Evolutionary conservation across 352 stramenopile genomes (phyloP).

Genomic region (Phytophthora brassicae): DNA sequence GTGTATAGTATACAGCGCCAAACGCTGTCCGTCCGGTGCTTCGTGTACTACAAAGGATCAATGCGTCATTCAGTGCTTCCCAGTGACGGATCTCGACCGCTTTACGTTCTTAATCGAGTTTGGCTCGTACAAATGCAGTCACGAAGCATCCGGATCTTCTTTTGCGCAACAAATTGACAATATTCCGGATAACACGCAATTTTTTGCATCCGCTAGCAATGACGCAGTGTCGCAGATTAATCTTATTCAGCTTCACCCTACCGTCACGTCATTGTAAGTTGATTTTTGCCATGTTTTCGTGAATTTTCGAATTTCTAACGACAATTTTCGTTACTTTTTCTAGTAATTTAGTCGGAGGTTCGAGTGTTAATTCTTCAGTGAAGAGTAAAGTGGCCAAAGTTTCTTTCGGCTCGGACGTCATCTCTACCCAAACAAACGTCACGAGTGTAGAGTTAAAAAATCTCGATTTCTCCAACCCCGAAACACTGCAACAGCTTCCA

Average conservation of each 20-base stretch:
- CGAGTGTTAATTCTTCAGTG: constrained; percentile 22
- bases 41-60: constrained; percentile 25
- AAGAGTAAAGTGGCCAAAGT: constrained; percentile 43
- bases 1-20: constrained; percentile 45
- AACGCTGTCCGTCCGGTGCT: constrained; percentile 26
- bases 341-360: constrained; percentile 31
- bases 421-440: constrained; percentile 31
- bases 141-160: constrained; percentile 13
- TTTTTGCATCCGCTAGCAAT: constrained; percentile 38
- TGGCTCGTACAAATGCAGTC: constrained; percentile 36
- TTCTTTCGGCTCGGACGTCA: constrained; percentile 26
- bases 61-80: constrained; percentile 59
- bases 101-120: constrained; percentile 69
- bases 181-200: constrained; percentile 23
- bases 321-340: too few relatives aligned
- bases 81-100: constrained; percentile 21
- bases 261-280: constrained; percentile 33
- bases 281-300: neutral
- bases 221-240: constrained; percentile 32
- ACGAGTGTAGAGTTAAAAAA: constrained; percentile 35
- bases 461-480: constrained; percentile 25
- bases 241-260: constrained; percentile 24
- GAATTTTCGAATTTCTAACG: too few relatives aligned
- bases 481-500: constrained; percentile 31
- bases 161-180: constrained; percentile 14